phyloP scores from a whole-genome alignment of 192 early-diverging fungal genomes.

The Phycomyces blakesleeanus region DNA sequence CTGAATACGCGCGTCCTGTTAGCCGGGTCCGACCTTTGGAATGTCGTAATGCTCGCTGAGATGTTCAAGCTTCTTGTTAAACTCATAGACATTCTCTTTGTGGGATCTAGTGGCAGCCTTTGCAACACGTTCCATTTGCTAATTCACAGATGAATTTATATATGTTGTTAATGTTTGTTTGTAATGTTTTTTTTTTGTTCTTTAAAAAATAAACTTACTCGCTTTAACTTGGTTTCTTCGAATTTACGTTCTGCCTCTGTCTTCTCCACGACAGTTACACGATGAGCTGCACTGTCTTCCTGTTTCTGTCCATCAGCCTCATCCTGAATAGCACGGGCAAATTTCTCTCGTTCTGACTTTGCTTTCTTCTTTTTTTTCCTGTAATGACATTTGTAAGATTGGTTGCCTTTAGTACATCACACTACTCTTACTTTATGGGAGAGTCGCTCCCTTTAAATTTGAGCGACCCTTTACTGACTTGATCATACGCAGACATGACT shows the following conservation, averaged over 20 bases:
- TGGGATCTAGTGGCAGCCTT: slow-evolving; percentile 68
- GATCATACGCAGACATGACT: slow-evolving; percentile 41
- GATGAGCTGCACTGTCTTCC: neutral
- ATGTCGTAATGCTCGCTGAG: slow-evolving; percentile 82
- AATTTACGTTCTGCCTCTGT: slow-evolving; percentile 71
- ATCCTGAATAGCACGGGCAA: slow-evolving; percentile 29
- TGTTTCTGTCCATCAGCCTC: slow-evolving; percentile 25
- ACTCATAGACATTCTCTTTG: slow-evolving; percentile 73
- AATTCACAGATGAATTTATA: neutral
- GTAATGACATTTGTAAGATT: neutral
- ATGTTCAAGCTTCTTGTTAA: slow-evolving; percentile 69
- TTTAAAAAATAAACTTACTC: too few species aligned
- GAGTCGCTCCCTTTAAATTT: slow-evolving; percentile 57
- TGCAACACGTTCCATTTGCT: slow-evolving; percentile 66
- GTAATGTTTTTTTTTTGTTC: too few species aligned
- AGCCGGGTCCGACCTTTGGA: slow-evolving; percentile 78
- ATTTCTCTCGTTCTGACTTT: slow-evolving; percentile 42
- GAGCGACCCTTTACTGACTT: slow-evolving; percentile 55
- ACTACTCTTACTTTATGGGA: slow-evolving; percentile 48
- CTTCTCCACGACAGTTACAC: slow-evolving; percentile 43
- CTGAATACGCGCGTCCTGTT: slow-evolving; percentile 37
- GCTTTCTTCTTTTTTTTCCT: slow-evolving; percentile 55
- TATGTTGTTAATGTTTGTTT: neutral
- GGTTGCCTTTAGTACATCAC: slow-evolving; percentile 2
- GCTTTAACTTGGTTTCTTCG: slow-evolving; percentile 59